These are phyloP conservation scores for Saccharomyces hybrid DNA, from an alignment of 1,139 yeast species.

Conservation along the genomic window DNA sequence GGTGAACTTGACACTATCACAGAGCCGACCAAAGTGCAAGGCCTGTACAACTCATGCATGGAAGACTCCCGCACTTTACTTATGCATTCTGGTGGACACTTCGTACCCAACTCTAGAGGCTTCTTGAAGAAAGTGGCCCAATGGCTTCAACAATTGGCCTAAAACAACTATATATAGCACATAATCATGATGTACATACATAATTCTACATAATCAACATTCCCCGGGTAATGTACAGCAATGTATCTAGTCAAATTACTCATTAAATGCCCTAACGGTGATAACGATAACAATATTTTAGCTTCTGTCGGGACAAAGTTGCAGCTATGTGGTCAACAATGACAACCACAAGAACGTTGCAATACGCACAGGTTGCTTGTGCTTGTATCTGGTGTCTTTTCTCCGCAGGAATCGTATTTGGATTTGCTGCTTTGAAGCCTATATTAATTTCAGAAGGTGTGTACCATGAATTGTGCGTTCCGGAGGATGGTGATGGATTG, in stretches of 20 bases:
- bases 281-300: background rate
- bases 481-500: slow-evolving; percentile 14
- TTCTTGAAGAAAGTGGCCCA: slow-evolving; percentile 50
- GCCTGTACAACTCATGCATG: slow-evolving; percentile 48
- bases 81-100: slow-evolving; percentile 81
- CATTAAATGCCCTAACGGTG: background rate
- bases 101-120: slow-evolving; percentile 66
- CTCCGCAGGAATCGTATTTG: slow-evolving; percentile 91
- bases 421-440: slow-evolving; percentile 90
- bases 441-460: slow-evolving; percentile 68
- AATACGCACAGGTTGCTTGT: slow-evolving; percentile 46
- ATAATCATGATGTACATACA: background rate
- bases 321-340: background rate
- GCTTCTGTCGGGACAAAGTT: background rate
- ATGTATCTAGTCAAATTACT: background rate
- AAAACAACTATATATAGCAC: background rate
- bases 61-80: slow-evolving; percentile 42
- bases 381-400: slow-evolving; percentile 81
- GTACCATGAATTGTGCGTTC: slow-evolving; percentile 53
- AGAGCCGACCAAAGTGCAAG: slow-evolving; percentile 59
- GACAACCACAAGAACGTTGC: background rate
- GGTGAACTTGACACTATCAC: slow-evolving; percentile 91
- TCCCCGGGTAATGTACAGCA: background rate
- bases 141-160: slow-evolving; percentile 39
- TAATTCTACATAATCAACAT: background rate